phyloP scores from a whole-genome alignment of 129 eudicot species.

The Apium graveolens region DNA sequence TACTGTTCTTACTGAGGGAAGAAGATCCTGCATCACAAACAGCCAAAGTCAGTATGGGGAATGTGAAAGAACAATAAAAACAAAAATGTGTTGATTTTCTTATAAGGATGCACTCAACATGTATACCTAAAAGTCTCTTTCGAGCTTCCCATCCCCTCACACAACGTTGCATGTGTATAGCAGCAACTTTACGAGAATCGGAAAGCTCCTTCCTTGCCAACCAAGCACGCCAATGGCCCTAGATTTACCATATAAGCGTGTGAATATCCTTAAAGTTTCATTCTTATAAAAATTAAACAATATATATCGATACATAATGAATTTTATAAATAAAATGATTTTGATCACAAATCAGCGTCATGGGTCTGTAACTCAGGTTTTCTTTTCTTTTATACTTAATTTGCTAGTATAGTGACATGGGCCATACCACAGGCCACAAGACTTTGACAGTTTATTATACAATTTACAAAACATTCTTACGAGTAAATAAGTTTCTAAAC shows the following conservation, averaged over 20 bases:
- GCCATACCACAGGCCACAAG: background rate
- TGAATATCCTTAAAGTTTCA: background rate
- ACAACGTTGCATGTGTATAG: slow-evolving; percentile 47
- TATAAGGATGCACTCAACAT: background rate
- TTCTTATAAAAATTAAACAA: background rate
- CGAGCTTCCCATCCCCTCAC: slow-evolving; percentile 46
- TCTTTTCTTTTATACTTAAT: background rate
- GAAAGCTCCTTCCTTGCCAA: slow-evolving; percentile 39
- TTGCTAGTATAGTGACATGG: background rate
- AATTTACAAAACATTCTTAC: background rate
- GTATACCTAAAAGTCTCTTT: slow-evolving; percentile 55
- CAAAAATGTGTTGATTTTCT: background rate
- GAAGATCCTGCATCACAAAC: slow-evolving; percentile 34
- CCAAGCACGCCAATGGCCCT: slow-evolving; percentile 51
- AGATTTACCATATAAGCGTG: background rate
- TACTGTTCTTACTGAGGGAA: slow-evolving; percentile 8
- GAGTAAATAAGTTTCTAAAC: background rate
- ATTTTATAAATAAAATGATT: background rate
- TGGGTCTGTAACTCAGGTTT: background rate
- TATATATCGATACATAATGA: background rate
- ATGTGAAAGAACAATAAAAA: background rate
- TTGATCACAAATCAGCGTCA: background rate
- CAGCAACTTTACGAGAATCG: slow-evolving; percentile 31
- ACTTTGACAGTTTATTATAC: background rate
- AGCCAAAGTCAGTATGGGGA: background rate